Conservation (phyloP, 108 stramenopile species). For the Skeletonema tropicum region DNA sequence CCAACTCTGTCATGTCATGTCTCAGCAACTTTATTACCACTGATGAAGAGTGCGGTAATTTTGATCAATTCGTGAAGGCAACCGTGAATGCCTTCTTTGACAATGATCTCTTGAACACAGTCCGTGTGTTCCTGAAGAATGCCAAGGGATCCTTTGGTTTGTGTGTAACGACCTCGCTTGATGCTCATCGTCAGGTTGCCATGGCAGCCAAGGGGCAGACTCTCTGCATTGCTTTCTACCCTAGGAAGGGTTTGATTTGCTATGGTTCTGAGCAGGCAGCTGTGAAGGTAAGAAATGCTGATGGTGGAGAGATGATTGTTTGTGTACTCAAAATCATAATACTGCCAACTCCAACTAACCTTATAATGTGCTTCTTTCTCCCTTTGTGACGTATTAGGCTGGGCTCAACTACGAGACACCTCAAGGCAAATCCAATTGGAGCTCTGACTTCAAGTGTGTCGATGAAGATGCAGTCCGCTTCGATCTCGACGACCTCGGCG, state of each 20-base stretch:
- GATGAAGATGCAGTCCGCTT: conserved; percentile 61
- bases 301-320: background rate
- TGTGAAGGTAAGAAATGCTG: conserved; percentile 39
- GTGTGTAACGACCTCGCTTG: conserved; percentile 56
- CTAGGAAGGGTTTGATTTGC: conserved; percentile 63
- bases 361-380: background rate
- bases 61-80: conserved; percentile 12
- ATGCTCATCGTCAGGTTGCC: conserved; percentile 68
- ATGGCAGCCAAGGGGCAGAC: conserved; percentile 75
- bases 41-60: conserved; percentile 13
- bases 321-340: background rate
- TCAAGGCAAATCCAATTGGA: conserved; percentile 20
- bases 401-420: conserved; percentile 52
- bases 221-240: conserved; percentile 70
- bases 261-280: conserved; percentile 79
- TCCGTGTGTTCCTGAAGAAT: conserved; percentile 53
- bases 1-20: background rate
- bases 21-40: conserved; percentile 9
- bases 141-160: conserved; percentile 77
- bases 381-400: conserved; percentile 31
- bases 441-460: conserved; percentile 10
- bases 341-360: background rate
- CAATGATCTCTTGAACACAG: conserved; percentile 62
- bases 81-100: conserved; percentile 72
- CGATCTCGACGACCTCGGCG: conserved; percentile 70